These are phyloP conservation scores for Neurospora africana DNA, from an alignment of 495 filamentous ascomycete species.

Conservation along the genomic window DNA sequence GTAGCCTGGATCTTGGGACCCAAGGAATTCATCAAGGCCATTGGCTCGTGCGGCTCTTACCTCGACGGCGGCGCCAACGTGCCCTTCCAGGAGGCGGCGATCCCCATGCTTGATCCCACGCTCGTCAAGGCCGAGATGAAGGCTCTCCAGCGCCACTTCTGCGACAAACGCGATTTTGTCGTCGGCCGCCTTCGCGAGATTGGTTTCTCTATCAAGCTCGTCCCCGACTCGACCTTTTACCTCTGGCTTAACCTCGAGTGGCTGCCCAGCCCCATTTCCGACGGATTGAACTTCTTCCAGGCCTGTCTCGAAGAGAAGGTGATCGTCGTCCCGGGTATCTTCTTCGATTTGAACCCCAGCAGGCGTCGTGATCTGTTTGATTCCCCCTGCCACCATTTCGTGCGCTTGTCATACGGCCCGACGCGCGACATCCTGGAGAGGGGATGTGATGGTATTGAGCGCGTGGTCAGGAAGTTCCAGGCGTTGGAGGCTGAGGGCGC, in stretches of 20 bases:
- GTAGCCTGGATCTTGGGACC: constrained; percentile 94
- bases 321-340: constrained; percentile 91
- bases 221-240: constrained; percentile 90
- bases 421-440: constrained; percentile 75
- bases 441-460: constrained; percentile 84
- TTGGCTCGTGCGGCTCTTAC: constrained; percentile 86
- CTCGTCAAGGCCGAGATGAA: constrained; percentile 81
- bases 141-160: constrained; percentile 79
- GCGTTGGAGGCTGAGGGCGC: not conserved
- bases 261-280: constrained; percentile 66
- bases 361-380: constrained; percentile 86
- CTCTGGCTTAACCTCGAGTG: constrained; percentile 49
- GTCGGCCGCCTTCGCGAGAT: constrained; percentile 64
- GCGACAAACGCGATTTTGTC: constrained; percentile 82
- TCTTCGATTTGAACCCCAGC: constrained; percentile 86
- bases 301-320: constrained; percentile 85
- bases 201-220: constrained; percentile 68
- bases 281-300: constrained; percentile 94
- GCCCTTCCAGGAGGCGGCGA: constrained; percentile 88
- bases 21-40: constrained; percentile 91
- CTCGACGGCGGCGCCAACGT: constrained; percentile 94
- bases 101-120: constrained; percentile 78
- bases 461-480: constrained; percentile 40
- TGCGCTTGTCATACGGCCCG: constrained; percentile 83
- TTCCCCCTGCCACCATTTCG: constrained; percentile 90